Evolutionary conservation across 2,329 filamentous ascomycete species (phyloP), one percentile per base, ranked within the genome.

Genomic region (Verticillium albo-atrum): DNA sequence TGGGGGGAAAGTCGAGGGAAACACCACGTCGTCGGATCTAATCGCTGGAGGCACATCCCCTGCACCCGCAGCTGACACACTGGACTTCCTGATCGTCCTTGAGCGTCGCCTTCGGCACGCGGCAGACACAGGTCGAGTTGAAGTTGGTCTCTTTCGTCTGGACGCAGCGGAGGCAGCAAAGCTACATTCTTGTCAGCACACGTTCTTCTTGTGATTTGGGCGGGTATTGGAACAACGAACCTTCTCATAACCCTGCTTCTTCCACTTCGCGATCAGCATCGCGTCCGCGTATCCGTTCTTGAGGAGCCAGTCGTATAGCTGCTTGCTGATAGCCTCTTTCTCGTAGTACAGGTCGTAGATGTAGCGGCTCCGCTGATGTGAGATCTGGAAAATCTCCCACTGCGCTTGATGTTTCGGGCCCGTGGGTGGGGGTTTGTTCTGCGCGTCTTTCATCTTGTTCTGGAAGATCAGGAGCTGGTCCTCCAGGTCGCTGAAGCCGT

Each of bases 131-230:
- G 1, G 94, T 99, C 64, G 91, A 90, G 75, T 94, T 95, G 80
- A 98, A 99, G 75, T 99, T 99, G 30, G 95, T 99, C 81, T 99
- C 95, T 76, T 98, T 98, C n/a, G 95, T 97, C 76, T 99, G 95
- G 59, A 99, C 94, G 75, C 95, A 99, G 63, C 93, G 87, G 58
- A 97, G 81, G 74, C 95, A 99, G 76, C 95, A 99, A 51, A 99
- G 79, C 90, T 95, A 69, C 34, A 23, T 10, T 7, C 25, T 28
- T 20, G 26, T 30, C 6, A 53, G 51, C 27, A 26, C 53, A 32
- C 5, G 59, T 75, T 61, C 77, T 14, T 32, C 4, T 32, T 14
- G 70, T 52, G 63, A 57, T 15, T 59, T n/a, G 9, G 15, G 12
- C 4, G 7, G 20, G 10, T 0, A 6, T 23, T 50, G 2, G n/a